phyloP scores from a whole-genome alignment of 768 basidiomycete genomes.

The Boletus barrowsii region DNA sequence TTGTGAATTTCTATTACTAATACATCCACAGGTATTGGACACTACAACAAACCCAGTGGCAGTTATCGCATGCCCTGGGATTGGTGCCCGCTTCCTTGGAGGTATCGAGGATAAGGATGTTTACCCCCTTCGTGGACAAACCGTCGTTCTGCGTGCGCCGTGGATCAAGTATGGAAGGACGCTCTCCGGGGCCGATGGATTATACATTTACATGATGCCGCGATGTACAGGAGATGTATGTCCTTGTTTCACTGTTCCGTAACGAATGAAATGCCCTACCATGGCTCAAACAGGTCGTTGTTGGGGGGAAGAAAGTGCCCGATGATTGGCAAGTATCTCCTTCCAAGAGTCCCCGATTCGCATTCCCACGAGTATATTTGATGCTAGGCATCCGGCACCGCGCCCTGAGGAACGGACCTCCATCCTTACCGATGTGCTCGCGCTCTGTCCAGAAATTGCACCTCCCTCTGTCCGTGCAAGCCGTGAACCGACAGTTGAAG shows the following conservation, averaged over 20 bases:
- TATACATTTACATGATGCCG: conserved; percentile 37
- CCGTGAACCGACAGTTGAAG: conserved; percentile 47
- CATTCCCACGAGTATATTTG: neutral
- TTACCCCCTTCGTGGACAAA: conserved; percentile 48
- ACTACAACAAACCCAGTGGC: conserved; percentile 31
- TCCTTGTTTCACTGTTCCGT: neutral
- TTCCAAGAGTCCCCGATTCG: neutral
- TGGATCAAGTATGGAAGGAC: conserved; percentile 43
- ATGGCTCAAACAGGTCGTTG: conserved; percentile 37
- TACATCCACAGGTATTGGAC: conserved; percentile 12
- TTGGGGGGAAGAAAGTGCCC: conserved; percentile 56
- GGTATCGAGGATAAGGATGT: conserved; percentile 50
- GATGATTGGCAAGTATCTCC: conserved; percentile 54
- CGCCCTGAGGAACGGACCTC: conserved; percentile 59
- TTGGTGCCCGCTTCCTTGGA: conserved; percentile 53
- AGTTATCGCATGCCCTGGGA: conserved; percentile 66
- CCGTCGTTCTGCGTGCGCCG: conserved; percentile 43
- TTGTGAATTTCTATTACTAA: neutral
- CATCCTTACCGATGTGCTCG: conserved; percentile 53
- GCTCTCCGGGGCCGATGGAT: conserved; percentile 29
- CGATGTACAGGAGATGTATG: conserved; percentile 39
- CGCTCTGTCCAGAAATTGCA: conserved; percentile 54
- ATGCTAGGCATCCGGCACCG: conserved; percentile 56
- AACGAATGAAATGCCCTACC: neutral
- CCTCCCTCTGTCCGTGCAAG: conserved; percentile 48